Evolutionary conservation across 805 yeast genomes (phyloP), one percentile per base, ranked within the genome.

Genomic region (Candida xiaguanensis): DNA sequence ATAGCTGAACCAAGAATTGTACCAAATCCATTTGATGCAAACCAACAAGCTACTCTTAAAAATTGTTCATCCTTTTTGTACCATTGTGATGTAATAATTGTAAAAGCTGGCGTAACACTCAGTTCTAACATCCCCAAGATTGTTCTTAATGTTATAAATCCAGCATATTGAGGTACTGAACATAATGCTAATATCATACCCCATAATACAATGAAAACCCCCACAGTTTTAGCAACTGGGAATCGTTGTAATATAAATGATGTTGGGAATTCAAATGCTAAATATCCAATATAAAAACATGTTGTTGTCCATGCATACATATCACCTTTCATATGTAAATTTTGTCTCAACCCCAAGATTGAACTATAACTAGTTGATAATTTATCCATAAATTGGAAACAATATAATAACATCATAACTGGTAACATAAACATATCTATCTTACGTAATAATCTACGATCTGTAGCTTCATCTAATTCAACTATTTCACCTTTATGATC

Each of bases 171-270:
- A 2, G 80, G 72, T 2, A 71, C 74, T 1, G 83, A 70, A 44
- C 74, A 77, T n/a, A 77, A 60, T 26, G 75, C 64, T 25, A 79
- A 57, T n/a, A 78, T 55, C 55, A 49, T 41, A 16, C 88, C 88
- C 89, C 90, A 83, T 0, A 75, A 31, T n/a, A 78, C 50, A 28
- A 82, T 70, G 43, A 72, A 70, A 1, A 56, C 44, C 8, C 76
- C 62, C 3, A 74, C 64, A 3, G 77, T 58, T 46, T 75, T 77
- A 4, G 79, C 70, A 45, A 82, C 66, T 2, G 82, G 83, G 37
- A 78, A 72, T 39, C 64, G 66, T 55, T 83, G 89, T 18, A 80
- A 51, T 1, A 70, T 36, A 34, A 61, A 51, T 8, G 67, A 55
- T 2, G 74, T 68, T 4, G 80, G 76, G 39, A 74, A 58, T 47